Percentiles rank a stretch among this genome's conserved stretches.
These are phyloP conservation scores for Naganishia friedmannii DNA, from an alignment of 768 basidiomycete species.

Conservation along the genomic window DNA sequence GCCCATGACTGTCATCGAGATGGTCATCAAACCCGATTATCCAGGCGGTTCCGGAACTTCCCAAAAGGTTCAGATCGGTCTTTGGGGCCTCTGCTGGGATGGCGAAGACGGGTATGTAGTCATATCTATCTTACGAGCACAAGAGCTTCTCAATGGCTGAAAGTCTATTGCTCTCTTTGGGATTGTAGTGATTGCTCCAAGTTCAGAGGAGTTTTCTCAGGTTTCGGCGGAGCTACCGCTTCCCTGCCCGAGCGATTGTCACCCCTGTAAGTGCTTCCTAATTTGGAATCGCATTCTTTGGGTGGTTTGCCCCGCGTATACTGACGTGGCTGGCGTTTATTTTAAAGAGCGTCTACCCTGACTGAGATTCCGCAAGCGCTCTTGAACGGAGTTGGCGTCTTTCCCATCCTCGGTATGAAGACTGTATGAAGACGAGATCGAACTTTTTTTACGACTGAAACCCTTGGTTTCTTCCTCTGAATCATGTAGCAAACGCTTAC, in stretches of 20 bases:
- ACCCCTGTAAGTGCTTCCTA: not conserved
- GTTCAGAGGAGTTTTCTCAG: conserved; percentile 1
- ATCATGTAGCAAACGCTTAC: conserved; percentile 2
- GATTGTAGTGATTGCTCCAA: conserved; percentile 3
- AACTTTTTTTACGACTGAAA: too few species aligned
- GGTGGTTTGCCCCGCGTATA: not conserved
- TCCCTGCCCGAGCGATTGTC: not conserved
- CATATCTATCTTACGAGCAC: too few species aligned
- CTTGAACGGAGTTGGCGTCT: conserved; percentile 9
- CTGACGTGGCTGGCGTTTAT: not conserved
- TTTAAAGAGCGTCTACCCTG: not conserved
- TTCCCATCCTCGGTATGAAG: conserved; percentile 6
- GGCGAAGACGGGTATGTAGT: conserved; percentile 6
- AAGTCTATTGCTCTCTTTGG: too few species aligned
- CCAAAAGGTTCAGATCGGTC: conserved; percentile 1
- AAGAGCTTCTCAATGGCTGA: too few species aligned
- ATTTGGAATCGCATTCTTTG: not conserved
- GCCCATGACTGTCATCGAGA: not conserved
- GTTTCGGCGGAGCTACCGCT: not conserved
- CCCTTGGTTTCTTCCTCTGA: not conserved
- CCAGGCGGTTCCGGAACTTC: conserved; percentile 8
- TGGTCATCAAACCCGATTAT: not conserved
- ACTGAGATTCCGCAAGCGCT: not conserved
- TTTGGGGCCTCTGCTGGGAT: conserved; percentile 13
- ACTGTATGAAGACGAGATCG: too few species aligned